A percentile compares a stretch with the other conserved stretches of the same genome.
phyloP scores from a whole-genome alignment of 208 protist species.

The Balamuthia mandrillaris region DNA sequence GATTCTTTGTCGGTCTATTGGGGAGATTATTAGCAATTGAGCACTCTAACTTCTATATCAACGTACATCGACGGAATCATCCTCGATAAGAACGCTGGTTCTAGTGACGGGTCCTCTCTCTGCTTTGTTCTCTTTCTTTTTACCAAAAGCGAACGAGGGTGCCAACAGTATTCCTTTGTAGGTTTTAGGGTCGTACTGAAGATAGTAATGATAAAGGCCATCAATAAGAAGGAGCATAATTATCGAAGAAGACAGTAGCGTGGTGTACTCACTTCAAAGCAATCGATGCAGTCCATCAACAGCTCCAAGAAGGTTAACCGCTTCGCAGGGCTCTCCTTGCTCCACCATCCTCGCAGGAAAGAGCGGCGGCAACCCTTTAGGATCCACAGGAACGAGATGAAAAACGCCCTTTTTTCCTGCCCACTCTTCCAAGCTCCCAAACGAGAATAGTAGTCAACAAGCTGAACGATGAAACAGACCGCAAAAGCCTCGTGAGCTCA shows the following conservation, averaged over 20 bases:
- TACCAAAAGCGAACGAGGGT: constrained; percentile 25
- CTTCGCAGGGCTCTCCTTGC: background rate
- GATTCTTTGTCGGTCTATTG: background rate
- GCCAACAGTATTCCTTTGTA: constrained; percentile 13
- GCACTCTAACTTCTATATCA: background rate
- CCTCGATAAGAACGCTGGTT: background rate
- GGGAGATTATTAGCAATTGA: background rate
- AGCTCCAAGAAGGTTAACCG: background rate
- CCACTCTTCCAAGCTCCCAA: background rate
- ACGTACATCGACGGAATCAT: background rate
- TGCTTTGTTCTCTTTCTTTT: too few relatives aligned
- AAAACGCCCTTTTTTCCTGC: constrained; percentile 18
- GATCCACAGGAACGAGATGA: background rate
- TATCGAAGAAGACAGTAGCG: background rate
- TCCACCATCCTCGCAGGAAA: constrained; percentile 24
- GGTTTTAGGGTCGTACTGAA: background rate
- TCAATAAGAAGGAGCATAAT: background rate
- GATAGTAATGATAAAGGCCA: too few relatives aligned
- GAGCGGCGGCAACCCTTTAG: background rate
- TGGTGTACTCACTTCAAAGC: background rate
- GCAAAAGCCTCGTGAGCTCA: too few relatives aligned
- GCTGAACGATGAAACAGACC: too few relatives aligned
- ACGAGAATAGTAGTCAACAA: constrained; percentile 28
- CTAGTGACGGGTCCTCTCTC: too few relatives aligned
- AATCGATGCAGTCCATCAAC: background rate